These are phyloP conservation scores for Somion occarium DNA, from an alignment of 1,284 basidiomycete genomes.

Conservation along the genomic window DNA sequence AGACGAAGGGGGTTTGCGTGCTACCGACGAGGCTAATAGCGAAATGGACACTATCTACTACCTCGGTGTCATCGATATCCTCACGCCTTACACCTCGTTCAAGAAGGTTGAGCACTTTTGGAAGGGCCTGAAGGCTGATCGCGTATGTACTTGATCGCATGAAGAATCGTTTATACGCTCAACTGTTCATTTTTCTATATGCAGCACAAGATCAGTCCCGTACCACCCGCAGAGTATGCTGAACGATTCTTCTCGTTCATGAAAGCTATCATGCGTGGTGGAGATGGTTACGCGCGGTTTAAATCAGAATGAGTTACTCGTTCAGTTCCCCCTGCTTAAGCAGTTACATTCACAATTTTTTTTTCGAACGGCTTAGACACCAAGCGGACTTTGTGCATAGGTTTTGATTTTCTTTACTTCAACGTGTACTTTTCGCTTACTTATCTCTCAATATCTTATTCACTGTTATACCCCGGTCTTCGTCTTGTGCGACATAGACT, in stretches of 20 bases:
- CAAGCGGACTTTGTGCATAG: neutral
- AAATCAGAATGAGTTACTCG: constrained; percentile 35
- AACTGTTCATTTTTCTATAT: constrained; percentile 11
- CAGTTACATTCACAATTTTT: neutral
- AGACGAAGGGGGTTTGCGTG: constrained; percentile 91
- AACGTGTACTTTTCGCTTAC: neutral
- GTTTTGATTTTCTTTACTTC: neutral
- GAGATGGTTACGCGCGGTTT: constrained; percentile 64
- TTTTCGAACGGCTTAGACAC: neutral
- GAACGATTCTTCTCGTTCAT: constrained; percentile 87
- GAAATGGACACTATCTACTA: constrained; percentile 86
- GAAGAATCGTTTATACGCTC: neutral
- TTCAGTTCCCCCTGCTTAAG: neutral
- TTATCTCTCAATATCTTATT: neutral
- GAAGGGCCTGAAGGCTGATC: constrained; percentile 86
- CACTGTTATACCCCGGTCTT: neutral
- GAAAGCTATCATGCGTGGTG: constrained; percentile 82
- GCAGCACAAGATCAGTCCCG: constrained; percentile 91
- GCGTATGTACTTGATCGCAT: constrained; percentile 49
- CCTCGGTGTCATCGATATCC: constrained; percentile 90
- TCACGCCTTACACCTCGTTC: constrained; percentile 79
- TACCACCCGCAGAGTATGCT: constrained; percentile 80
- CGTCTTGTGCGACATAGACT: neutral
- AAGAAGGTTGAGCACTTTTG: constrained; percentile 91
- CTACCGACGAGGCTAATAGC: constrained; percentile 83